Evolutionary conservation across 2,329 filamentous ascomycete species (phyloP).

Genomic region (Sporothrix brunneoviolacea): DNA sequence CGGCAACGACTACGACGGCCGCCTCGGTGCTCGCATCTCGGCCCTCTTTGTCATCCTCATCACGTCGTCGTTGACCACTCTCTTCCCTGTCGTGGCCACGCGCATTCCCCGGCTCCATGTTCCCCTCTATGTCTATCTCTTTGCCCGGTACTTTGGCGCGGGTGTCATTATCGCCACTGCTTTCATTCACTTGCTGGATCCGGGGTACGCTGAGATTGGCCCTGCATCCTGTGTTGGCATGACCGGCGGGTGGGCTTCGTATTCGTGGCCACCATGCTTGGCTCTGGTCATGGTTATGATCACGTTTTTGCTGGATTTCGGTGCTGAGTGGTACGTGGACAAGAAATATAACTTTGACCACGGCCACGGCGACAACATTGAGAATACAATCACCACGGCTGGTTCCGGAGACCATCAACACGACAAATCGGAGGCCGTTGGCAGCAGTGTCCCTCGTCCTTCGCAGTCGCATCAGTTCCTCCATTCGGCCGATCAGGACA

Average conservation of each 20-base stretch:
- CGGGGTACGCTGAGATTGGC: constrained; percentile 66
- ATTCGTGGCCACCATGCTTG: constrained; percentile 80
- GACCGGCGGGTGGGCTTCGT: constrained; percentile 53
- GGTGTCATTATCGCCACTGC: constrained; percentile 91
- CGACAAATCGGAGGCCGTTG: no score
- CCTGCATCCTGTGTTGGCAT: constrained; percentile 35
- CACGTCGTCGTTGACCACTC: constrained; percentile 51
- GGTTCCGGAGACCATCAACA: constrained; percentile 10
- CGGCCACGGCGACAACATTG: constrained; percentile 40
- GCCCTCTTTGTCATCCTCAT: constrained; percentile 69
- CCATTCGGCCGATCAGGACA: constrained; percentile 68
- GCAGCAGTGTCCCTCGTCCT: no score
- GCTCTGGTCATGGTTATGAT: constrained; percentile 77
- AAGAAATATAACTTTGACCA: constrained; percentile 42
- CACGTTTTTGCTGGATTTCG: constrained; percentile 83
- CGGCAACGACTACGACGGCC: constrained; percentile 49
- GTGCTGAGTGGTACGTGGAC: constrained; percentile 70
- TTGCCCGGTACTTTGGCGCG: constrained; percentile 87
- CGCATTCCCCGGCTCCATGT: constrained; percentile 49
- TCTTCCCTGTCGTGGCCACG: constrained; percentile 62
- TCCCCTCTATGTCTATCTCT: constrained; percentile 62
- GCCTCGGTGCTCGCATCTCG: constrained; percentile 60
- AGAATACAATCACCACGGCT: constrained; percentile 35
- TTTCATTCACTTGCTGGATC: constrained; percentile 82
- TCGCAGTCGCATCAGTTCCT: constrained; percentile 47